phyloP scores from a whole-genome alignment of 2,329 filamentous ascomycete species.

The Xylaria sp. region DNA sequence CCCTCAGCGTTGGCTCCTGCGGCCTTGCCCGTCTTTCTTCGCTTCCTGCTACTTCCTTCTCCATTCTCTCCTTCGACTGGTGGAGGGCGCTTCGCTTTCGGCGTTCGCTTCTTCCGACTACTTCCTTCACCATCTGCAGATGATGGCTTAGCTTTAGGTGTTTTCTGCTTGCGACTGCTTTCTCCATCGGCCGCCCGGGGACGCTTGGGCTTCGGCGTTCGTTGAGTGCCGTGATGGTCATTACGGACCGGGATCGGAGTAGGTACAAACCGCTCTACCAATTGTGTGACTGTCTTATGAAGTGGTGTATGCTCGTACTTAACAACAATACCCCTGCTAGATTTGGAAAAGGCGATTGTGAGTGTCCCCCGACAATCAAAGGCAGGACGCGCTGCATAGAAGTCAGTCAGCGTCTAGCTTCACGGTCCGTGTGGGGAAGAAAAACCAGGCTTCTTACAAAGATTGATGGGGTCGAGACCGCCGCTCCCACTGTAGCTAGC shows the following conservation, averaged over 20 bases:
- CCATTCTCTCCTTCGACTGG: slow-evolving; percentile 47
- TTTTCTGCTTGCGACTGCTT: slow-evolving; percentile 37
- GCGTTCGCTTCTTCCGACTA: slow-evolving; percentile 41
- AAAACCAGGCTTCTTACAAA: slow-evolving; percentile 52
- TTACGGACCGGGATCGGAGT: slow-evolving; percentile 49
- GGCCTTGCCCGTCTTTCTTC: slow-evolving; percentile 45
- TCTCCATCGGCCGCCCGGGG: slow-evolving; percentile 46
- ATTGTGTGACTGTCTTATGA: slow-evolving; percentile 66
- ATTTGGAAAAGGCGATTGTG: slow-evolving; percentile 61
- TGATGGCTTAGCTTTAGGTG: slow-evolving; percentile 47
- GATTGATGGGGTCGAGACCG: slow-evolving; percentile 57
- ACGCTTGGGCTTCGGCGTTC: slow-evolving; percentile 48
- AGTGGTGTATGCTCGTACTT: slow-evolving; percentile 68
- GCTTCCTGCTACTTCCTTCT: slow-evolving; percentile 44
- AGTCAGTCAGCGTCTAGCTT: slow-evolving; percentile 37
- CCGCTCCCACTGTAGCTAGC: slow-evolving; percentile 63
- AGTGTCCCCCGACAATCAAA: slow-evolving; percentile 68
- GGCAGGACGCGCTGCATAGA: slow-evolving; percentile 62
- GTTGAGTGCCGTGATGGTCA: slow-evolving; percentile 39
- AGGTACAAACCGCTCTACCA: slow-evolving; percentile 61
- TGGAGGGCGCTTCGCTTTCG: slow-evolving; percentile 47
- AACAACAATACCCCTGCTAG: slow-evolving; percentile 60
- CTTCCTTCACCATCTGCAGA: slow-evolving; percentile 44
- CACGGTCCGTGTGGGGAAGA: background rate
- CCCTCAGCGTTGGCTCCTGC: slow-evolving; percentile 38